Evolutionary conservation across 306 rosid genomes (phyloP), one percentile per base, ranked within the genome.

Genomic region (Ammopiptanthus mongolicus): DNA sequence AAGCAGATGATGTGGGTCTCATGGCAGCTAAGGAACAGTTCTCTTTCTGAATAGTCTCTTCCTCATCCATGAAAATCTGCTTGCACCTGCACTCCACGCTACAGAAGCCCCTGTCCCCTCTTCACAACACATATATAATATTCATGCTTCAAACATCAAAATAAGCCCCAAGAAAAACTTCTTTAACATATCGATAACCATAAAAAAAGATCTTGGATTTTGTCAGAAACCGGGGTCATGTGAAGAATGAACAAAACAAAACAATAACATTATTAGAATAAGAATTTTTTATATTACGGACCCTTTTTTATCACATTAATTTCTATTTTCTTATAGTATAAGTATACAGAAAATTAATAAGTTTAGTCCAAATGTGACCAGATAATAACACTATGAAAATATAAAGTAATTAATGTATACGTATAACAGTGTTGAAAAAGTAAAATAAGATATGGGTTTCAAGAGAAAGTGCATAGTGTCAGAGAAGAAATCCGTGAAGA

Each of bases 1-100:
- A 78, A 19, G 48, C 8, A 8, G 82, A 33, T 2, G 73, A 13
- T 34, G 71, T 15, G 48, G 87, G 83, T 34, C 78, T 85, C 61
- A 76, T 84, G 0, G 89, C 89, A 28, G 86, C 76, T 28, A 86
- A 6, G 5, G 84, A 87, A 72, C 90, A 87, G 71, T 87, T 87
- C 2, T 83, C 88, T 2, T 69, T 80, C 37, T 64, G 71, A 83
- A 87, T 9, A 77, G 65, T 84, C 73, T 88, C 96, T 78, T 90
- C 96, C 51, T 93, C 97, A 69, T 95, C 98, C 93, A 95, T 88
- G 73, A 88, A 84, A 75, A 95, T 95, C 84, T 95, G 97, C 79
- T 87, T 84, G 84, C 88, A 88, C 75, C 97, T 81, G 73, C 97
- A 91, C 84, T 95, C 98, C 82, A 71, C 96, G 62, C 97, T 95